Conservation (phyloP, 2,329 filamentous ascomycete species). For the Aspergillus ibericus region DNA sequence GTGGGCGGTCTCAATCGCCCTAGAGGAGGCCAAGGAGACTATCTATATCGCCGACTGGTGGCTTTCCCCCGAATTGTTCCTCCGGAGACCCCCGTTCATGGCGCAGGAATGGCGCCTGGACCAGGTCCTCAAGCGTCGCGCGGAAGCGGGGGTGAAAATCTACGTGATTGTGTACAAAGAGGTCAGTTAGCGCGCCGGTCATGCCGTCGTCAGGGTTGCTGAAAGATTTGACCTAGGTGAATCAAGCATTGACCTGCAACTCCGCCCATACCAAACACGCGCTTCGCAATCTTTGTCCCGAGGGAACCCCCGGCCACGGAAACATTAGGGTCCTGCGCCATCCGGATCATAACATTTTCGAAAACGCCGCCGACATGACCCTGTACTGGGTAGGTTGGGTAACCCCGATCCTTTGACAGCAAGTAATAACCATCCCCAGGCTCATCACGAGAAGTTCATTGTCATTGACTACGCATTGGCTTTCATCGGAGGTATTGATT, state of each 20-base stretch:
- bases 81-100: constrained; percentile 77
- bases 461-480: constrained; percentile 88
- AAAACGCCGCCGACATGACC: constrained; percentile 93
- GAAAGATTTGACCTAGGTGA: constrained; percentile 46
- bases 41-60: constrained; percentile 99
- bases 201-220: neutral
- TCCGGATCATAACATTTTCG: constrained; percentile 91
- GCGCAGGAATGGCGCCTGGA: constrained; percentile 88
- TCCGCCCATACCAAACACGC: constrained; percentile 90
- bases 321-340: constrained; percentile 90
- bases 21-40: constrained; percentile 86
- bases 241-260: constrained; percentile 84
- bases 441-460: constrained; percentile 97
- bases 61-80: constrained; percentile 83
- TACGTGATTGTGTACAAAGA: constrained; percentile 93
- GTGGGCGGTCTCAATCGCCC: constrained; percentile 84
- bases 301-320: constrained; percentile 76
- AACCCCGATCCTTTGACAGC: neutral
- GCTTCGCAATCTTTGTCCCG: constrained; percentile 73
- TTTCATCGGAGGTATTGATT: constrained; percentile 90
- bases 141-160: constrained; percentile 91
- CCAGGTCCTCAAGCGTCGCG: constrained; percentile 79
- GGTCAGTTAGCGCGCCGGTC: constrained; percentile 33
- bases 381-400: constrained; percentile 70
- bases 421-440: constrained; percentile 40